Evolutionary conservation across 2,329 filamentous ascomycete species (phyloP).

Genomic region (Hypoxylon sp.): DNA sequence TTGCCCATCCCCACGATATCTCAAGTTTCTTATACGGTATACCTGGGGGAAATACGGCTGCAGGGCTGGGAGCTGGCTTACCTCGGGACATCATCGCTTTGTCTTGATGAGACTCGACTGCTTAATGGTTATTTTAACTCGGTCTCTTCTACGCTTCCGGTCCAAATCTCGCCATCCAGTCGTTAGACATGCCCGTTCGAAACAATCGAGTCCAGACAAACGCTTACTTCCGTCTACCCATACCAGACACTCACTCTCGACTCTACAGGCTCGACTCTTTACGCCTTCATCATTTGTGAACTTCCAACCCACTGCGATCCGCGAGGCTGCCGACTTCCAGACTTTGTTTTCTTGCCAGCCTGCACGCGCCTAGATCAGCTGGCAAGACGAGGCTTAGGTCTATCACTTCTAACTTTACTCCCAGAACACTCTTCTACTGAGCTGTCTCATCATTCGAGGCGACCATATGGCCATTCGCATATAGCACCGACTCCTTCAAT

Average conservation of each 20-base stretch:
- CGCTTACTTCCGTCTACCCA: constrained; percentile 17
- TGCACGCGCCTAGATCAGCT: constrained; percentile 4
- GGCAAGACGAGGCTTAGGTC: constrained; percentile 4
- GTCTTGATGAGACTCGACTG: constrained; percentile 14
- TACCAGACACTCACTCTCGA: constrained; percentile 3
- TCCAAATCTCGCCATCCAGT: not conserved
- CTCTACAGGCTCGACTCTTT: constrained; percentile 3
- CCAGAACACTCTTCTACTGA: constrained; percentile 15
- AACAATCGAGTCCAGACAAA: constrained; percentile 19
- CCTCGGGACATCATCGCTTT: constrained; percentile 27
- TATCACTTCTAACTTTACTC: constrained; percentile 21
- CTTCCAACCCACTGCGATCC: constrained; percentile 20
- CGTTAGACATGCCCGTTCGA: constrained; percentile 29
- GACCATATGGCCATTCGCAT: constrained; percentile 49
- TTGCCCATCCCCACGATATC: constrained; percentile 25
- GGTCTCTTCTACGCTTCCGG: constrained; percentile 14
- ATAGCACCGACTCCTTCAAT: constrained; percentile 28
- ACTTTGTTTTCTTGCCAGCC: too few relatives aligned
- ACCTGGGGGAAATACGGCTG: constrained; percentile 30
- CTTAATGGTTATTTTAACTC: constrained; percentile 21
- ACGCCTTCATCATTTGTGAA: constrained; percentile 5
- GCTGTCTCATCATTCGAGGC: constrained; percentile 15
- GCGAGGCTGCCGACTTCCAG: constrained; percentile 7
- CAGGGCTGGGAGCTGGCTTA: constrained; percentile 36
- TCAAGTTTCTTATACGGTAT: constrained; percentile 34